Evolutionary conservation across 2,329 filamentous ascomycete species (phyloP).

Genomic region (Trichophyton simii): DNA sequence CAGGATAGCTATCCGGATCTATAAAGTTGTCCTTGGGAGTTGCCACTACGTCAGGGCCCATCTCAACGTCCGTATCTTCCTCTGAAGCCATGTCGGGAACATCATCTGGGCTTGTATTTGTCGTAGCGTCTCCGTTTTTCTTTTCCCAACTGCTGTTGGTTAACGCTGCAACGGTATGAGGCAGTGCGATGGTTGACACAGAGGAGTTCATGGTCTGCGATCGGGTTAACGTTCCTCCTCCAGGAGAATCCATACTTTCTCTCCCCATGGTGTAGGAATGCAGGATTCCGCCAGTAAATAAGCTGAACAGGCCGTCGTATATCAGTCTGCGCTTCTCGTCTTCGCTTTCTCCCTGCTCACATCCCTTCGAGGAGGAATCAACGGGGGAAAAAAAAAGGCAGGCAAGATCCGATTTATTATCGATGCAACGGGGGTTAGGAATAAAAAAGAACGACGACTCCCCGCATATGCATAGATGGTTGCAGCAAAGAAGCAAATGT

Average conservation of each 20-base stretch:
- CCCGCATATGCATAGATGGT: background rate
- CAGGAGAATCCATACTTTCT: background rate
- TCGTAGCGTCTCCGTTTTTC: background rate
- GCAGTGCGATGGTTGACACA: background rate
- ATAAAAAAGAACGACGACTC: background rate
- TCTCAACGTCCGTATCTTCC: constrained; percentile 4
- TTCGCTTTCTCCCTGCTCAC: no score
- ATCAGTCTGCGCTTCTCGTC: no score
- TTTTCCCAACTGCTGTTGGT: background rate
- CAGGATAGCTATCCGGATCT: constrained; percentile 14
- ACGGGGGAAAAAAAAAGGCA: no score
- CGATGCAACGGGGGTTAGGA: no score
- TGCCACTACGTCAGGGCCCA: background rate
- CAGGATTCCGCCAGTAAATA: background rate
- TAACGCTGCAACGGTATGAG: background rate
- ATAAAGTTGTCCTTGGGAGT: constrained; percentile 6
- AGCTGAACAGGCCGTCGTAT: no score
- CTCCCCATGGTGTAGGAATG: background rate
- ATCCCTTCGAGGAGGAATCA: no score
- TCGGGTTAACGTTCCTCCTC: background rate
- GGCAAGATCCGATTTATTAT: no score
- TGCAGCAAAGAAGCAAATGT: background rate
- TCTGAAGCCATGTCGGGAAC: background rate
- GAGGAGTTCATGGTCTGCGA: background rate
- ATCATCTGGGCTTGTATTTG: background rate